phyloP scores from a whole-genome alignment of 2,329 filamentous ascomycete genomes.

The Trichoderma cornu-damae region DNA sequence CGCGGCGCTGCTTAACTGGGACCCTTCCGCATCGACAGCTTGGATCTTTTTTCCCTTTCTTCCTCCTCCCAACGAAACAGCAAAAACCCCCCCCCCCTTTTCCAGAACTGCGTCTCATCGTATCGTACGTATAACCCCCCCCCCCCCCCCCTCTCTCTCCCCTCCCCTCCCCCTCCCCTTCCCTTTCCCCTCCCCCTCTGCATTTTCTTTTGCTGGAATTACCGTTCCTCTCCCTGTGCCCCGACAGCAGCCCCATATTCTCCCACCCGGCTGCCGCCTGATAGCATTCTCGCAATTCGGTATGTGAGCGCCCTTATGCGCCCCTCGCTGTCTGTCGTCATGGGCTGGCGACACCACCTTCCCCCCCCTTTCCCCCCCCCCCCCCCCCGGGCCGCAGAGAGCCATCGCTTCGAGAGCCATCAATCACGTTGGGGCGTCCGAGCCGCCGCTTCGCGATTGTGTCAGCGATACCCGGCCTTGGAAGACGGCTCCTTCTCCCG shows the following conservation, averaged over 20 bases:
- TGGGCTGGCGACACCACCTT: too few relatives aligned
- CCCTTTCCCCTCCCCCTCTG: slow-evolving; percentile 12
- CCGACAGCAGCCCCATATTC: neutral
- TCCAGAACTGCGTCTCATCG: slow-evolving; percentile 20
- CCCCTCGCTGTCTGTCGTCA: slow-evolving; percentile 39
- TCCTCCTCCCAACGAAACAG: slow-evolving; percentile 27
- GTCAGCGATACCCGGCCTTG: neutral
- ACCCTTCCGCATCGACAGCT: slow-evolving; percentile 31
- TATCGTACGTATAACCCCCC: slow-evolving; percentile 22
- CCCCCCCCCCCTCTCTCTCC: neutral
- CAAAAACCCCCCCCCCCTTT: slow-evolving; percentile 13
- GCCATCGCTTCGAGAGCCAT: slow-evolving; percentile 5
- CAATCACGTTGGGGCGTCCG: slow-evolving; percentile 3
- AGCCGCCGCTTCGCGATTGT: slow-evolving; percentile 11
- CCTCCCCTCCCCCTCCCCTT: neutral
- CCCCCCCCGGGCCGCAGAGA: slow-evolving; percentile 21
- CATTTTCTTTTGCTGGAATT: neutral
- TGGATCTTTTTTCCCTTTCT: slow-evolving; percentile 23
- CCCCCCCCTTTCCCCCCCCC: too few relatives aligned
- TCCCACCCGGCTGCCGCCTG: slow-evolving; percentile 1
- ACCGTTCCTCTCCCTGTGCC: neutral
- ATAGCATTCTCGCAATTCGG: slow-evolving; percentile 14
- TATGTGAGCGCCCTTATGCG: slow-evolving; percentile 22
- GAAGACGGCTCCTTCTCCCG: neutral
- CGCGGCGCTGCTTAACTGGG: slow-evolving; percentile 25